Evolutionary conservation across 306 rosid species (phyloP).

Genomic region (Gastrolobium villosum): DNA sequence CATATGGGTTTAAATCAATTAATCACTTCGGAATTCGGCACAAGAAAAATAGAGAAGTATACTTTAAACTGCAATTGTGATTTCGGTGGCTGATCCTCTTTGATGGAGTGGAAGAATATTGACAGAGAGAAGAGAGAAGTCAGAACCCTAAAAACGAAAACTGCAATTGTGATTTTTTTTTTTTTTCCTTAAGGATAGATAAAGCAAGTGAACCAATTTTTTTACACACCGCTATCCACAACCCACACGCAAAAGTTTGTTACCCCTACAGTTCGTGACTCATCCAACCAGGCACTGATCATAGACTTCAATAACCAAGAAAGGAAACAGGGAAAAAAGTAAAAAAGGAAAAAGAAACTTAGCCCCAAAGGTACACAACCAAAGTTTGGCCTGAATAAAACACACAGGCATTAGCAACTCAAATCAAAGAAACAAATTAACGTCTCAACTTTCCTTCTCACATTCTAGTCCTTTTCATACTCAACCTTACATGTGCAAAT

Average conservation of each 20-base stretch:
- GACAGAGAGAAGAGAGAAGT: too few relatives aligned
- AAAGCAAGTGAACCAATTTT: too few relatives aligned
- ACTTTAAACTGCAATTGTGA: too few relatives aligned
- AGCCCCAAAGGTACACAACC: slow-evolving; percentile 11
- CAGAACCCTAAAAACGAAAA: too few relatives aligned
- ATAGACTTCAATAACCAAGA: slow-evolving; percentile 14
- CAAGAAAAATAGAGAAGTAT: too few relatives aligned
- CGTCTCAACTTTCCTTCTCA: slow-evolving; percentile 51
- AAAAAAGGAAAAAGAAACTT: neutral
- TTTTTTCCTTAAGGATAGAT: too few relatives aligned
- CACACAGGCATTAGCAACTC: slow-evolving; percentile 7
- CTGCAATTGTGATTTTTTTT: too few relatives aligned
- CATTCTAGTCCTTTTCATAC: slow-evolving; percentile 53
- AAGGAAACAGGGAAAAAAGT: slow-evolving; percentile 1
- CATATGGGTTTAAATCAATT: too few relatives aligned
- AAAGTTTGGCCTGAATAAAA: slow-evolving; percentile 41
- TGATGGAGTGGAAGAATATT: too few relatives aligned
- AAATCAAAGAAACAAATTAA: slow-evolving; percentile 41
- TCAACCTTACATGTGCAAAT: slow-evolving; percentile 57
- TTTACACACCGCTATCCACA: too few relatives aligned
- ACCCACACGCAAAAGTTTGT: slow-evolving; percentile 61
- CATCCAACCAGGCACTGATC: slow-evolving; percentile 45
- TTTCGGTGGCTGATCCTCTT: too few relatives aligned
- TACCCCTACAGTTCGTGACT: slow-evolving; percentile 49
- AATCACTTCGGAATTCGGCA: too few relatives aligned